Evolutionary conservation across 345 rosid genomes (phyloP), one percentile per base, ranked within the genome.

Genomic region (Arabidopsis arenosa): DNA sequence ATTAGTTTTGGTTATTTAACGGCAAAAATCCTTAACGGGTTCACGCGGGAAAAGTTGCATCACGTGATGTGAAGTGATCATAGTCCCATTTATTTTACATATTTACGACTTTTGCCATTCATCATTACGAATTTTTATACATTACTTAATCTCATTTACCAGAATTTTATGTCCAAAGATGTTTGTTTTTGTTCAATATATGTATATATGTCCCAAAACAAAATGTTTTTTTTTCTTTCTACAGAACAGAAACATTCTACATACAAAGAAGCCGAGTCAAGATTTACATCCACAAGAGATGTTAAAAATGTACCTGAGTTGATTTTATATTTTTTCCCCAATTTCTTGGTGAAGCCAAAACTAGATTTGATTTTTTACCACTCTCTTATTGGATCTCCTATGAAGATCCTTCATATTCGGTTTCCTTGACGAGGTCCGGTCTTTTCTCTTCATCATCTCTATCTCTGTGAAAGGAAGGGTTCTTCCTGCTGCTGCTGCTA

Each of bases 281-380:
- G 68, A 83, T 85, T 78, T 84, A 81, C 87, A 85, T 66, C 67
- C 33, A 57, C 35, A 9, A 26, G 11, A 71, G 68, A 78, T 65
- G 73, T 62, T 64, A 77, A 72, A 58, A 72, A 48, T 77, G 57
- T 44, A 18, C 53, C 21, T 9, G 39, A 18, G 53, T 44, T 60
- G 57, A 0, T 60, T 60, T 68, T 18, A 4, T 32, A 21, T 51
- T 9, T 4, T 23, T n/a, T 7, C 52, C 14, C 57, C 65, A 55
- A 43, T 49, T 32, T 59, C 64, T 51, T 67, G 39, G 21, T 63
- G 52, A 54, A 64, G 61, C 77, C 77, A 64, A 77, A 63, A 76
- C 56, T 70, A 62, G 36, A 35, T 69, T 54, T 51, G 12, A 13
- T 32, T 12, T 36, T 32, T 36, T 18, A 62, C 77, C 65, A 58